Percentiles rank a stretch among this genome's conserved stretches.
These are phyloP conservation scores for Triangularia verruculosa DNA, from an alignment of 2,329 filamentous ascomycete species.

Conservation along the genomic window DNA sequence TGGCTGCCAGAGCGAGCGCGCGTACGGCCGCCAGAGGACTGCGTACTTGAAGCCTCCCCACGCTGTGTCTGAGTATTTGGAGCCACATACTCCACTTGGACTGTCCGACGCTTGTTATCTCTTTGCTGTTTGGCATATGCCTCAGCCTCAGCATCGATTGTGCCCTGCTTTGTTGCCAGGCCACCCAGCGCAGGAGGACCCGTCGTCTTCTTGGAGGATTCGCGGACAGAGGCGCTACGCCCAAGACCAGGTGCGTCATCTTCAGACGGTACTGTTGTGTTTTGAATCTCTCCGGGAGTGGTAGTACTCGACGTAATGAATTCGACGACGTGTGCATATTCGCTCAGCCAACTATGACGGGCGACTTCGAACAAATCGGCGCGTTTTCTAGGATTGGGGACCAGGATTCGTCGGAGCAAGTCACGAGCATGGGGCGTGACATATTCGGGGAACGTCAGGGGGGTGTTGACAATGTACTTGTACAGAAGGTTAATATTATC, in stretches of 20 bases:
- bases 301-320: conserved; percentile 97
- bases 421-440: conserved; percentile 95
- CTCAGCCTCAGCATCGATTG: conserved; percentile 66
- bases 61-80: conserved; percentile 82
- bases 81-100: conserved; percentile 96
- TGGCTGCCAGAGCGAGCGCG: conserved; percentile 54
- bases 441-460: conserved; percentile 96
- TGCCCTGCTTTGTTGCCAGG: conserved; percentile 69
- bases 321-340: conserved; percentile 93
- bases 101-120: conserved; percentile 87
- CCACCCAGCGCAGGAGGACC: conserved; percentile 55
- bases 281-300: conserved; percentile 78
- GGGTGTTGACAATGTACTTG: conserved; percentile 98
- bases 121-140: conserved; percentile 63
- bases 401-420: conserved; percentile 85
- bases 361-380: conserved; percentile 97
- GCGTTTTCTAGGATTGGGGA: conserved; percentile 90
- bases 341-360: conserved; percentile 95
- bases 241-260: conserved; percentile 59
- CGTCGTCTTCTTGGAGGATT: conserved; percentile 68
- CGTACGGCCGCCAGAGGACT: conserved; percentile 41
- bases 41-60: conserved; percentile 45
- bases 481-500: conserved; percentile 99
- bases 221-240: conserved; percentile 90
- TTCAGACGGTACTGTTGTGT: conserved; percentile 64